Conservation (phyloP, 768 basidiomycete genomes). For the Rhizopogon vulgaris region DNA sequence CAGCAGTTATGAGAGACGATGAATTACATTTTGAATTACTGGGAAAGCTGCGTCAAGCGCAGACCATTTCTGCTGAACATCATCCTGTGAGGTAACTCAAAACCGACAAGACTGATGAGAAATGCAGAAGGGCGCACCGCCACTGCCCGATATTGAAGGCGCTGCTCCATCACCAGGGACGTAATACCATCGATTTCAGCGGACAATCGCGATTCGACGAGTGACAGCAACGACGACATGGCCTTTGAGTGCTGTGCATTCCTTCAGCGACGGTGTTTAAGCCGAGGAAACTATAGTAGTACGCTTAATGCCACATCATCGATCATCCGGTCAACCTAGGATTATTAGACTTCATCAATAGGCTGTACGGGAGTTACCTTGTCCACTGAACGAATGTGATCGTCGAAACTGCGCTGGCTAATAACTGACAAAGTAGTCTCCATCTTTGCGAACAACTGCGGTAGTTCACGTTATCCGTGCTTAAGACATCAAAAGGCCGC, state of each 20-base stretch:
- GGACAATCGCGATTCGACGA: background rate
- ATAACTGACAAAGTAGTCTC: constrained; percentile 15
- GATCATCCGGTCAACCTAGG: constrained; percentile 20
- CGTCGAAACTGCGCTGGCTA: constrained; percentile 12
- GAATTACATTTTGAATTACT: constrained; percentile 24
- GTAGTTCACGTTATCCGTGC: constrained; percentile 1
- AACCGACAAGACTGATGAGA: background rate
- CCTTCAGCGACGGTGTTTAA: background rate
- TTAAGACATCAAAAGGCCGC: background rate
- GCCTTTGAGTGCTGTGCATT: constrained; percentile 20
- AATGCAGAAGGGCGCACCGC: constrained; percentile 13
- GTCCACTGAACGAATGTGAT: constrained; percentile 15
- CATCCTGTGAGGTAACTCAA: constrained; percentile 18
- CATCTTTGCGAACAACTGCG: constrained; percentile 19
- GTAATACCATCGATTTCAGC: background rate
- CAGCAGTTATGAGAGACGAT: constrained; percentile 8
- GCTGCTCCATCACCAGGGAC: background rate
- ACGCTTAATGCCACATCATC: constrained; percentile 18
- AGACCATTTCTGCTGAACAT: constrained; percentile 23
- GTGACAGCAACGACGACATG: constrained; percentile 12
- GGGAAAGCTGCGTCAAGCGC: constrained; percentile 18
- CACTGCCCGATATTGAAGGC: background rate
- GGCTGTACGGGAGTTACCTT: constrained; percentile 13
- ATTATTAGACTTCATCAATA: constrained; percentile 7
- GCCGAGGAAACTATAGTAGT: constrained; percentile 1